These are phyloP conservation scores for Oenanthe sinensis DNA, from an alignment of 129 eudicot species.

Conservation along the genomic window DNA sequence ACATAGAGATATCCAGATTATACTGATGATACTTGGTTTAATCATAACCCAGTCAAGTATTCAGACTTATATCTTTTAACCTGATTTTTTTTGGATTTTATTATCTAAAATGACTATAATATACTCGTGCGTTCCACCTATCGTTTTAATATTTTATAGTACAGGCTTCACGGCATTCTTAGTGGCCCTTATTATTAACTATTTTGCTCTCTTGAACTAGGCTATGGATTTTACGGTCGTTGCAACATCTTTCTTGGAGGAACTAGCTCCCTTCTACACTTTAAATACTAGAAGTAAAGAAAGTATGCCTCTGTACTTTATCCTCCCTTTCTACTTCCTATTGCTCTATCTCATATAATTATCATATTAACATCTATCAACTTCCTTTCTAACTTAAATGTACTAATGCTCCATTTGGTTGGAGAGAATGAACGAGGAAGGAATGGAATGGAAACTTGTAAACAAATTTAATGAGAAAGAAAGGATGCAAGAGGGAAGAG, in stretches of 20 bases:
- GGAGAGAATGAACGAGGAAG: background rate
- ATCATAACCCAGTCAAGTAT: background rate
- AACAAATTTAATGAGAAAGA: background rate
- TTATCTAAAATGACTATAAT: background rate
- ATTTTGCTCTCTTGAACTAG: conserved; percentile 28
- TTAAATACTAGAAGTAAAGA: conserved; percentile 43
- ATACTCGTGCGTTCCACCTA: background rate
- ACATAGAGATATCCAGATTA: background rate
- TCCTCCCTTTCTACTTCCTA: background rate
- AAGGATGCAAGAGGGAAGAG: background rate
- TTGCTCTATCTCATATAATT: background rate
- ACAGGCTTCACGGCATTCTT: background rate
- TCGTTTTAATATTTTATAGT: background rate
- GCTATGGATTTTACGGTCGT: conserved; percentile 75
- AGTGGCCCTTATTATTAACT: background rate
- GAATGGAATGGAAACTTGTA: background rate
- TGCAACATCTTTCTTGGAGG: conserved; percentile 79
- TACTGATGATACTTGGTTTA: conserved; percentile 2
- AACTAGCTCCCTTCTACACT: conserved; percentile 62
- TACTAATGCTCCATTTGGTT: background rate
- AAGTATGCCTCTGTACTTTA: conserved; percentile 27
- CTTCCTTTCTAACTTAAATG: conserved; percentile 8
- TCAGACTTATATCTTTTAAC: background rate
- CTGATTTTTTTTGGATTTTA: background rate
- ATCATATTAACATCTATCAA: background rate